Percentiles rank a stretch among this genome's conserved stretches.
Evolutionary conservation across 441 rosid genomes (phyloP).

Genomic region (Eutrema salsugineum): DNA sequence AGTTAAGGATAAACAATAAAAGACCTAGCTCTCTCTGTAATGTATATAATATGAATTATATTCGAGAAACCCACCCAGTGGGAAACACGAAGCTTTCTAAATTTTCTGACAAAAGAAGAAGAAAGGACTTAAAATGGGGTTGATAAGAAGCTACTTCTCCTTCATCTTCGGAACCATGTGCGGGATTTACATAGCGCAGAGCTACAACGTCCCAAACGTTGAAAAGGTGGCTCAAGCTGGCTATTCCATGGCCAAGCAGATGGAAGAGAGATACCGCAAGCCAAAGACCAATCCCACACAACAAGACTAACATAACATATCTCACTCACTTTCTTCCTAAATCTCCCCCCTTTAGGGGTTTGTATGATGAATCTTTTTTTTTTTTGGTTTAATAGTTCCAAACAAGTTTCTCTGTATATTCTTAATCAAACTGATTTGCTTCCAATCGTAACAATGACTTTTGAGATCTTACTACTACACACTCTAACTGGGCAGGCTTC

Average conservation of each 20-base stretch:
- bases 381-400: background rate
- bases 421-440: background rate
- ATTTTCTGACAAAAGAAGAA: too few relatives aligned
- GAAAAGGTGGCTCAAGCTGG: conserved; percentile 23
- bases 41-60: too few relatives aligned
- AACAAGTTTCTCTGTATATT: background rate
- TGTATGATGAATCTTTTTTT: background rate
- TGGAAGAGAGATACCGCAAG: conserved; percentile 43
- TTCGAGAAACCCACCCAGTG: background rate
- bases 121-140: conserved; percentile 29
- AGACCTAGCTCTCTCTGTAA: background rate
- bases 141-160: conserved; percentile 33
- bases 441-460: background rate
- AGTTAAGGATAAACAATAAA: background rate
- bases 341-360: too few relatives aligned
- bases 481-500: background rate
- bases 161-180: conserved; percentile 27
- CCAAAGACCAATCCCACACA: background rate
- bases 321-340: too few relatives aligned
- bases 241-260: conserved; percentile 31
- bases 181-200: conserved; percentile 51
- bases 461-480: background rate
- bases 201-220: conserved; percentile 41
- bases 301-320: background rate
- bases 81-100: too few relatives aligned